Conservation (phyloP, 441 rosid species). For the Biscutella auriculata region DNA sequence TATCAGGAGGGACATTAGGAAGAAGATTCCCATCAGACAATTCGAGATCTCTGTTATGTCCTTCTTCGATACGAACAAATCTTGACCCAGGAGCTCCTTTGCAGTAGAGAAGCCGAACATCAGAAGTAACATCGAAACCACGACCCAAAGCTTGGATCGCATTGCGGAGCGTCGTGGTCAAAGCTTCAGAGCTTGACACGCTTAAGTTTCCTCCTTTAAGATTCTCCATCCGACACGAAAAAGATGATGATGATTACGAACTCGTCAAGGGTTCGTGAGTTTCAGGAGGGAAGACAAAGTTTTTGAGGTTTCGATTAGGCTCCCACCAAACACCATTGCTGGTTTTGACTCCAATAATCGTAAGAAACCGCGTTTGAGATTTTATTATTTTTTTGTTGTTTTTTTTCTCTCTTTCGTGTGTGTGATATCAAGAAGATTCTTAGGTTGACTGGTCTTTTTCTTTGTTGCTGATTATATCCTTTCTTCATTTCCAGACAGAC, state of each 20-base stretch:
- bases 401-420: not conserved
- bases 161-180: slow-evolving; percentile 60
- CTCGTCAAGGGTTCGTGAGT: slow-evolving; percentile 13
- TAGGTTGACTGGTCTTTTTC: slow-evolving; percentile 24
- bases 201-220: slow-evolving; percentile 28
- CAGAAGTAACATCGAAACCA: slow-evolving; percentile 93
- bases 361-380: slow-evolving; percentile 25
- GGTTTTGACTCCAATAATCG: slow-evolving; percentile 26
- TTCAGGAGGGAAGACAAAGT: not conserved
- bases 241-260: slow-evolving; percentile 1
- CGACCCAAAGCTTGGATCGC: slow-evolving; percentile 94
- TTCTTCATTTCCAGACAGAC: slow-evolving; percentile 22
- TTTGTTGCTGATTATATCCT: slow-evolving; percentile 18
- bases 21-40: slow-evolving; percentile 40
- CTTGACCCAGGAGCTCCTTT: slow-evolving; percentile 94
- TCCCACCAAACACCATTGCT: slow-evolving; percentile 23
- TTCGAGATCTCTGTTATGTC: slow-evolving; percentile 44
- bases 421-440: slow-evolving; percentile 24
- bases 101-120: slow-evolving; percentile 86
- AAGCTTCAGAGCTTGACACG: slow-evolving; percentile 41
- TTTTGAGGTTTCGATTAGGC: slow-evolving; percentile 13
- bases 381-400: not conserved
- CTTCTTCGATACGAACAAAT: slow-evolving; percentile 62
- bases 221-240: slow-evolving; percentile 13
- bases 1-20: slow-evolving; percentile 54